Conservation (phyloP, 1,139 yeast species). For the Blastobotrys apis region DNA sequence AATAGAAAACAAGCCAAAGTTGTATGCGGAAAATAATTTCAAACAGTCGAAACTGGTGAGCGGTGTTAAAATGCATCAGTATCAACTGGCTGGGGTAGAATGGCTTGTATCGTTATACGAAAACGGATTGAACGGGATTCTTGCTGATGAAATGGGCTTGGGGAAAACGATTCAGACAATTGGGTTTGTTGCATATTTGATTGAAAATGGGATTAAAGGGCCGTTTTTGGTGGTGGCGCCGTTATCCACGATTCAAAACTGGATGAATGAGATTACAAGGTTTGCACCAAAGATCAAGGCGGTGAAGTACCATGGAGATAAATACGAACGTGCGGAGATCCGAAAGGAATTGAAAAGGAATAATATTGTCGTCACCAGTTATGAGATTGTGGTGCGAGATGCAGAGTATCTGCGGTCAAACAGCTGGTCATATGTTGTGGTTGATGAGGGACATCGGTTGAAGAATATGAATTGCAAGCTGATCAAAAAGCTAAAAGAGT, state of each 20-base stretch:
- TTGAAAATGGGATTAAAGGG: conserved; percentile 75
- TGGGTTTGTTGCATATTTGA: conserved; percentile 66
- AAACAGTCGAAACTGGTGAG: conserved; percentile 62
- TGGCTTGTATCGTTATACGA: conserved; percentile 87
- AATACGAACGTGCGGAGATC: conserved; percentile 48
- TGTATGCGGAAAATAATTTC: conserved; percentile 12
- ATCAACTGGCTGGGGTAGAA: conserved; percentile 85
- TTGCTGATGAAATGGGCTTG: conserved; percentile 96
- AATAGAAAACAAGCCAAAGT: conserved; percentile 7
- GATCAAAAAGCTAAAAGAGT: conserved; percentile 62
- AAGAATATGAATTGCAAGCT: conserved; percentile 77
- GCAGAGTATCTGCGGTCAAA: conserved; percentile 47
- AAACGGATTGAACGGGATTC: conserved; percentile 89
- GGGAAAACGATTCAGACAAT: conserved; percentile 94
- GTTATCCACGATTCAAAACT: conserved; percentile 77
- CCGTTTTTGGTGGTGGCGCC: conserved; percentile 89
- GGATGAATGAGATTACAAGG: conserved; percentile 65
- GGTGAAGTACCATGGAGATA: conserved; percentile 62
- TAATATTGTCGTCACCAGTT: conserved; percentile 66
- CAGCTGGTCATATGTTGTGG: conserved; percentile 78
- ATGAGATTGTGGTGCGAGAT: conserved; percentile 75
- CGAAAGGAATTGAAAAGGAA: conserved; percentile 28
- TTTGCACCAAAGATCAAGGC: conserved; percentile 69
- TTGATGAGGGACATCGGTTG: conserved; percentile 94
- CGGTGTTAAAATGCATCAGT: conserved; percentile 70